phyloP scores from a whole-genome alignment of 352 stramenopile genomes.

The Phytophthora macrochlamydospora region DNA sequence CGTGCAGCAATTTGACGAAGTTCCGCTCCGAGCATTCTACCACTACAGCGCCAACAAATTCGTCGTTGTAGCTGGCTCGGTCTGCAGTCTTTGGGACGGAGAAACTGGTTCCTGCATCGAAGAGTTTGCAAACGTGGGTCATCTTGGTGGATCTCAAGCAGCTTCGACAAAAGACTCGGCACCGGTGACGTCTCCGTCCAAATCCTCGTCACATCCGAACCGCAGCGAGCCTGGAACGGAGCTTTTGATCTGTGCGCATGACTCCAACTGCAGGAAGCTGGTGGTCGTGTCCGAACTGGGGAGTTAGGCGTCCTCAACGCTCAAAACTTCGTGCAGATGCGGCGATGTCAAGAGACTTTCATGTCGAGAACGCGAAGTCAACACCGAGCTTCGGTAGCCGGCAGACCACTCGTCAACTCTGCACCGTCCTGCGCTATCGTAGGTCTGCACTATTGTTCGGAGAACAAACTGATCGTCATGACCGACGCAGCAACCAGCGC shows the following conservation, averaged over 20 bases:
- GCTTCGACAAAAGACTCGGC: slow-evolving; percentile 7
- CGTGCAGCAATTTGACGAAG: slow-evolving; percentile 72
- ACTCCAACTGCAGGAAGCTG: slow-evolving; percentile 67
- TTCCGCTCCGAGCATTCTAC: slow-evolving; percentile 75
- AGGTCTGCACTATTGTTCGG: slow-evolving; percentile 73
- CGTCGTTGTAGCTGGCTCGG: slow-evolving; percentile 56
- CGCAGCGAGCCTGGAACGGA: slow-evolving; percentile 39
- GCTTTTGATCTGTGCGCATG: slow-evolving; percentile 56
- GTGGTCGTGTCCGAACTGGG: slow-evolving; percentile 62
- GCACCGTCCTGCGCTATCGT: slow-evolving; percentile 51
- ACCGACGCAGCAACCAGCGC: slow-evolving; percentile 47
- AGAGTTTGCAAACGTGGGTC: slow-evolving; percentile 62
- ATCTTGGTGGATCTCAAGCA: not conserved
- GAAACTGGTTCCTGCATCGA: slow-evolving; percentile 55
- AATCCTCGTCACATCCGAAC: slow-evolving; percentile 5
- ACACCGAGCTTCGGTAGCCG: not conserved
- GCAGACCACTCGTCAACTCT: slow-evolving; percentile 13
- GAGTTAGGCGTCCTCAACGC: slow-evolving; percentile 74
- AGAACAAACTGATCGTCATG: slow-evolving; percentile 73
- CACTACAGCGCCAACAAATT: slow-evolving; percentile 75
- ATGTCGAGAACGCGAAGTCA: slow-evolving; percentile 7
- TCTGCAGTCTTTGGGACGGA: slow-evolving; percentile 79
- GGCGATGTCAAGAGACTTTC: slow-evolving; percentile 64
- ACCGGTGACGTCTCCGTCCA: slow-evolving; percentile 1
- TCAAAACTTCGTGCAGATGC: slow-evolving; percentile 78